Evolutionary conservation across 148 eudicot genomes (phyloP).

Genomic region (Dysphania ambrosioides): DNA sequence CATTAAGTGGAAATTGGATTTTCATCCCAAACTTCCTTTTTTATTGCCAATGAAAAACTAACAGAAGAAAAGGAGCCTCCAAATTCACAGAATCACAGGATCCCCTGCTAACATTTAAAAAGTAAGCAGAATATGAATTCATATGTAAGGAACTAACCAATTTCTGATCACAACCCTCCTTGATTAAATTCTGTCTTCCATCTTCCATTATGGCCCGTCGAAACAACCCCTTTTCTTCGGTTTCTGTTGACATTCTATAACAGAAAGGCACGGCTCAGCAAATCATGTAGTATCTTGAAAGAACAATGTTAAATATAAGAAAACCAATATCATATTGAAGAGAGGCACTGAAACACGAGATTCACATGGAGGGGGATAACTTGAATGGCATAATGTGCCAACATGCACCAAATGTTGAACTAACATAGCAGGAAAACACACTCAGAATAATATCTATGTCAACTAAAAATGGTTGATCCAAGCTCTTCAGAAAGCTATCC

Average conservation of each 20-base stretch:
- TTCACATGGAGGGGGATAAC: not conserved
- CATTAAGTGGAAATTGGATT: no score
- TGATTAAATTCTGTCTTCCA: constrained; percentile 48
- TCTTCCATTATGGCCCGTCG: constrained; percentile 47
- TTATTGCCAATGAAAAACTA: no score
- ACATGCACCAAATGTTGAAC: not conserved
- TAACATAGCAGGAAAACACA: not conserved
- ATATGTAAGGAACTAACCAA: constrained; percentile 39
- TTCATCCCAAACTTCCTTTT: no score
- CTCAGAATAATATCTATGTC: not conserved
- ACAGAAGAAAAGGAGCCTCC: no score
- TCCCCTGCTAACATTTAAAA: no score
- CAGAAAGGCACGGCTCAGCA: constrained; percentile 13
- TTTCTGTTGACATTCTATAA: constrained; percentile 63
- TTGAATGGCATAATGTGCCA: not conserved
- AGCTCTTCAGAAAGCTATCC: not conserved
- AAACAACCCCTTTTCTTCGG: constrained; percentile 63
- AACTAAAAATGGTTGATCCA: not conserved
- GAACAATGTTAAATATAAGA: not conserved
- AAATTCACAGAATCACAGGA: no score
- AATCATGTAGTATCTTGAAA: not conserved
- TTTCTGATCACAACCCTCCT: constrained; percentile 46
- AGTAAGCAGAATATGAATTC: not conserved
- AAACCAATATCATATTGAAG: not conserved
- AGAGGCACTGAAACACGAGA: no score